Conservation (phyloP, 176 grass and related monocot genomes). For the Panicum miliaceum region DNA sequence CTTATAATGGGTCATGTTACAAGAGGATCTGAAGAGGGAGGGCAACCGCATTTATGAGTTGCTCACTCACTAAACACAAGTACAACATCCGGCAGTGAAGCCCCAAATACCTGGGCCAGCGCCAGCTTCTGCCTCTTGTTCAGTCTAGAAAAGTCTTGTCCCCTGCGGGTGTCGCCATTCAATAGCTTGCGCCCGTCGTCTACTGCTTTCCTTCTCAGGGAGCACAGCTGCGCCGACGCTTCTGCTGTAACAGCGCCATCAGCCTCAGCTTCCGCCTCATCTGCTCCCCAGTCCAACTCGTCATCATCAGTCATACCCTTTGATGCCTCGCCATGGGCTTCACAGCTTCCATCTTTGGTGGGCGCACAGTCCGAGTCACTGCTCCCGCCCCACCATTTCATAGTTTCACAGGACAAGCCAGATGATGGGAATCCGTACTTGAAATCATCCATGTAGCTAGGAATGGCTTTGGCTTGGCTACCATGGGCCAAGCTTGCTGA, state of each 20-base stretch:
- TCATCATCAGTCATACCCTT: constrained; percentile 60
- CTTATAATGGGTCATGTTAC: background rate
- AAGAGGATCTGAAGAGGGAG: background rate
- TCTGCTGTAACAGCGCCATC: constrained; percentile 33
- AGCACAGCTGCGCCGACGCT: constrained; percentile 59
- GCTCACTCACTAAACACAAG: constrained; percentile 12
- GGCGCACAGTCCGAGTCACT: constrained; percentile 36
- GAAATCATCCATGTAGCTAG: constrained; percentile 94
- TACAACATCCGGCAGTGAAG: constrained; percentile 60
- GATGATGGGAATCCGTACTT: constrained; percentile 77
- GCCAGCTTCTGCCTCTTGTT: constrained; percentile 72
- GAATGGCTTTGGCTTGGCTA: constrained; percentile 71
- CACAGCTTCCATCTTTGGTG: constrained; percentile 46
- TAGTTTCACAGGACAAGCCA: constrained; percentile 61
- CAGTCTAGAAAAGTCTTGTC: constrained; percentile 45
- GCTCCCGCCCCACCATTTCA: constrained; percentile 80
- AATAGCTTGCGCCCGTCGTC: constrained; percentile 64
- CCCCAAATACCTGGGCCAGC: constrained; percentile 70
- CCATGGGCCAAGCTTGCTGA: constrained; percentile 43
- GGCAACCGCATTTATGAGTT: background rate
- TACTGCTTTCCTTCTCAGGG: constrained; percentile 73
- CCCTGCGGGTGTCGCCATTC: constrained; percentile 36
- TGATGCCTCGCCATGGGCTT: constrained; percentile 44
- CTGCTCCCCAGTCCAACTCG: constrained; percentile 63
- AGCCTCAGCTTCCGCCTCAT: constrained; percentile 39